phyloP scores from a whole-genome alignment of 306 rosid species.

The Trifolium repens region DNA sequence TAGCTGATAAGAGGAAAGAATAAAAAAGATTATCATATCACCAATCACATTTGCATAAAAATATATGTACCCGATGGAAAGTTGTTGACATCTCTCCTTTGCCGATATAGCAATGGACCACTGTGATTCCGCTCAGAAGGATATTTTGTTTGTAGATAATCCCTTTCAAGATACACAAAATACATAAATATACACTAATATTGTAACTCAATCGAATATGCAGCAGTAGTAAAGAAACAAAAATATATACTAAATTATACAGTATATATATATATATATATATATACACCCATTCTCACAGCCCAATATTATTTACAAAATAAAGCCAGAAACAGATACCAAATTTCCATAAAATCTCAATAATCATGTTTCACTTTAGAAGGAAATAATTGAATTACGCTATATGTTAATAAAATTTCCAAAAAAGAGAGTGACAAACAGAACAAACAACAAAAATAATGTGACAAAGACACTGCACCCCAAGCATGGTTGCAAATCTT shows the following conservation, averaged over 20 bases:
- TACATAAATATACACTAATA: constrained; percentile 22
- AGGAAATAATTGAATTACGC: constrained; percentile 10
- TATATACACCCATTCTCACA: constrained; percentile 1
- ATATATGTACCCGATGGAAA: constrained; percentile 63
- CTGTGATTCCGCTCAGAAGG: constrained; percentile 73
- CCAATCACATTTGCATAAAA: constrained; percentile 25
- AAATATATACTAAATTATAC: constrained; percentile 2
- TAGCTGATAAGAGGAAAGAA: constrained; percentile 30
- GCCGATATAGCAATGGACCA: constrained; percentile 79
- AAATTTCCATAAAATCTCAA: constrained; percentile 31
- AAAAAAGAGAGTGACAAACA: not conserved
- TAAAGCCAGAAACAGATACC: constrained; percentile 23
- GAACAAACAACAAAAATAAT: not conserved
- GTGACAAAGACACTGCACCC: constrained; percentile 12
- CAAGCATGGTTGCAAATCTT: constrained; percentile 2
- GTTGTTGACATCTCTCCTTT: constrained; percentile 71
- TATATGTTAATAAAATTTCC: constrained; percentile 2
- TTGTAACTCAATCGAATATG: constrained; percentile 23
- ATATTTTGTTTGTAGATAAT: constrained; percentile 65
- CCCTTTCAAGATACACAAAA: constrained; percentile 67
- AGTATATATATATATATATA: not conserved
- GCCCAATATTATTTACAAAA: constrained; percentile 14
- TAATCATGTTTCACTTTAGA: constrained; percentile 23
- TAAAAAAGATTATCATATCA: constrained; percentile 21
- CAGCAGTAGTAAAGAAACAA: constrained; percentile 32